Percentiles rank a stretch among this genome's conserved stretches.
These are phyloP conservation scores for Oryza coarctata DNA, from an alignment of 176 grass and related monocot genomes.

Conservation along the genomic window DNA sequence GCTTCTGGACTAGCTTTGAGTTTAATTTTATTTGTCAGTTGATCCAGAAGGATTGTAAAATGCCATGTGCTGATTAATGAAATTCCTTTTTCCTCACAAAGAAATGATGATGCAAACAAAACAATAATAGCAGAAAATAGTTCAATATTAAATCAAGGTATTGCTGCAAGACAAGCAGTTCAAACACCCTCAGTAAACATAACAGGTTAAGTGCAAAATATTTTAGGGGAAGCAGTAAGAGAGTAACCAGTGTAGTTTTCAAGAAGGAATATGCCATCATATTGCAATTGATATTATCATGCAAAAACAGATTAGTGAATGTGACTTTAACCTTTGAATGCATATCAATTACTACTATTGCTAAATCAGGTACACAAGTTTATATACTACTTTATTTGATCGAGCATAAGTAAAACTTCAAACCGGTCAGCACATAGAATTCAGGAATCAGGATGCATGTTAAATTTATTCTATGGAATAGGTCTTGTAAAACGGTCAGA, in stretches of 20 bases:
- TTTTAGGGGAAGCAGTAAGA: neutral
- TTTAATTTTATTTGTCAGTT: neutral
- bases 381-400: neutral
- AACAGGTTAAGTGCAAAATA: neutral
- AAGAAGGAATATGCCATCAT: neutral
- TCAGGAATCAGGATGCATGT: neutral
- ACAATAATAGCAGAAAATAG: neutral
- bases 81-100: neutral
- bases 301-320: neutral
- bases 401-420: neutral
- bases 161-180: neutral
- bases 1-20: neutral
- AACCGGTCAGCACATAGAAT: neutral
- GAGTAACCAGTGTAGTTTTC: neutral
- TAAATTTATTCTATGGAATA: neutral
- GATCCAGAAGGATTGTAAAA: neutral
- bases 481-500: neutral
- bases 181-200: neutral
- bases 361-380: neutral
- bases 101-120: neutral
- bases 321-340: neutral
- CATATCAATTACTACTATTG: neutral
- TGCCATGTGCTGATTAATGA: neutral
- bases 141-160: neutral
- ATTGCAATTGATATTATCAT: constrained; percentile 1